phyloP scores from a whole-genome alignment of 306 rosid genomes.

The Glycine soja region DNA sequence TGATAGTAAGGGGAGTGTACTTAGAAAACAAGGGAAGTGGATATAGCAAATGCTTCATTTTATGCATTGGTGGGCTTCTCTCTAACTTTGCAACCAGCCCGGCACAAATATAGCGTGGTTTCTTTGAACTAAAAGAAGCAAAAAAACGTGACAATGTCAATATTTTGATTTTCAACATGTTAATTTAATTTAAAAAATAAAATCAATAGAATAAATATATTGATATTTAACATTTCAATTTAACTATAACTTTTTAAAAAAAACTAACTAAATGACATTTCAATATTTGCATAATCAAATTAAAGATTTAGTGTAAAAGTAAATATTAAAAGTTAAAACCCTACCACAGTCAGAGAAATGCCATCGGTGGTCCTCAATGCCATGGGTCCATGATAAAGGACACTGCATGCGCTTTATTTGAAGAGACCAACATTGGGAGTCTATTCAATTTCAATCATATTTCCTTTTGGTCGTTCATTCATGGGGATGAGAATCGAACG shows the following conservation, averaged over 20 bases:
- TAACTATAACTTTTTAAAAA: not conserved
- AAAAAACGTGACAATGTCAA: not conserved
- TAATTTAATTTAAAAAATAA: not conserved
- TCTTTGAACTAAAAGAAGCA: too few species aligned
- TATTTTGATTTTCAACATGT: not conserved
- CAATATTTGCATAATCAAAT: not conserved
- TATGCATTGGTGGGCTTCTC: not conserved
- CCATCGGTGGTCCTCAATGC: not conserved
- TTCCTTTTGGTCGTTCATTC: conserved; percentile 1
- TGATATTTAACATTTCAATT: not conserved
- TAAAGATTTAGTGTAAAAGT: not conserved
- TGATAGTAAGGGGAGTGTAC: too few species aligned
- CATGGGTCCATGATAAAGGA: not conserved
- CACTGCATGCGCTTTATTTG: not conserved
- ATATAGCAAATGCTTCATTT: not conserved
- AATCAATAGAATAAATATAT: not conserved
- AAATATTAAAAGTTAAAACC: not conserved
- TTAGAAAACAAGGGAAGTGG: too few species aligned
- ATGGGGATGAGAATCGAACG: conserved; percentile 23
- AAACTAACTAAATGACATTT: not conserved
- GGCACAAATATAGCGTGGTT: not conserved
- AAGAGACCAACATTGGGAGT: not conserved
- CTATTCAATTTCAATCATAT: conserved; percentile 7
- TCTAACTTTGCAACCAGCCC: not conserved
- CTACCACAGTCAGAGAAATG: not conserved